phyloP scores from a whole-genome alignment of 176 grass and related monocot species.

The Triticum monococcum region DNA sequence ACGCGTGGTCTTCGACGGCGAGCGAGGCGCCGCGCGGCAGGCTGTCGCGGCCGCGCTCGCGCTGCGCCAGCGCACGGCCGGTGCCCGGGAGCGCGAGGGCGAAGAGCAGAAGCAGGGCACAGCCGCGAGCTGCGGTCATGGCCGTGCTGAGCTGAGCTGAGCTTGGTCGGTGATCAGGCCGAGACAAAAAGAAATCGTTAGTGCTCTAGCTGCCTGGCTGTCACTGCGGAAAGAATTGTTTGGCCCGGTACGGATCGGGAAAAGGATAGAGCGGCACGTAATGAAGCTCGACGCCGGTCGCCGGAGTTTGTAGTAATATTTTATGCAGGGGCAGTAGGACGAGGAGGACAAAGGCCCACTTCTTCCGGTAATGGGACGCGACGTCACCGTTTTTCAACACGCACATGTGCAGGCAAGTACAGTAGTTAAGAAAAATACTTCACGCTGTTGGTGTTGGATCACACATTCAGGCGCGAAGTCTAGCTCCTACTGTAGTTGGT shows the following conservation, averaged over 20 bases:
- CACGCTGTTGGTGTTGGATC: too few relatives aligned
- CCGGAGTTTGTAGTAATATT: neutral
- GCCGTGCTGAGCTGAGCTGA: neutral
- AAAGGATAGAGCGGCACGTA: neutral
- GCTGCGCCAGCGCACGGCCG: neutral
- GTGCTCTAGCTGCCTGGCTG: neutral
- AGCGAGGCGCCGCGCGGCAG: conserved; percentile 30
- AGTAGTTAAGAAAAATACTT: too few relatives aligned
- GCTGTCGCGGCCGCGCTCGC: neutral
- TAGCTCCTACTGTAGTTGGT: too few relatives aligned
- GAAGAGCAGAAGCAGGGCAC: neutral
- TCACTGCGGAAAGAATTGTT: neutral
- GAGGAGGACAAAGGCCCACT: neutral
- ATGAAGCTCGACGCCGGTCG: neutral
- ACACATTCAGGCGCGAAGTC: too few relatives aligned
- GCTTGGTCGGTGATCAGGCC: neutral
- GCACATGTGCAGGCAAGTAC: too few relatives aligned
- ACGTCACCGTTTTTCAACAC: too few relatives aligned
- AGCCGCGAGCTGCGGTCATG: neutral
- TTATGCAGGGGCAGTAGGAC: neutral
- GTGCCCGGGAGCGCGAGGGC: neutral
- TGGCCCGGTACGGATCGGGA: neutral
- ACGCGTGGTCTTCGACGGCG: conserved; percentile 37
- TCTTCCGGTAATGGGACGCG: too few relatives aligned
- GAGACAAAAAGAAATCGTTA: neutral